Base-by-base conservation (phyloP, 2,329 filamentous ascomycete genomes). In the Fonsecaea pedrosoi region DNA sequence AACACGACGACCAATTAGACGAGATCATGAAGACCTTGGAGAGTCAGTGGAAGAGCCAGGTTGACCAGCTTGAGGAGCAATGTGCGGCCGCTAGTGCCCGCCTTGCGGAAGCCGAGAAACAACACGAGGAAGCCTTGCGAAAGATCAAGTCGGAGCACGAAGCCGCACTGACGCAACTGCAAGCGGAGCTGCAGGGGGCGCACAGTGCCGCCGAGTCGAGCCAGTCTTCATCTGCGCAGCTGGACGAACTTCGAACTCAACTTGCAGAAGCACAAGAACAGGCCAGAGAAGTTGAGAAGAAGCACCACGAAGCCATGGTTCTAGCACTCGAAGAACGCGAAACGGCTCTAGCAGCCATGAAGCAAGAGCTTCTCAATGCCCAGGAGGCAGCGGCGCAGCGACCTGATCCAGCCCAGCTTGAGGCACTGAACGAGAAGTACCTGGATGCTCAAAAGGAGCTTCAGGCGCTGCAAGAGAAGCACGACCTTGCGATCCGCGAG, bases 11-110 rank as follows among this genome's bases (percentile, higher is more conserved):
- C 8, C 68, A 70, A 54, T 64, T 74, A 25, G 70, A 74, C 40
- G 61, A 70, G 38, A 69, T 74, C 40, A 62, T 74, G 60, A 69
- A 69, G 12, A 70, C 70, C 2, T 54, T 69, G 30, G 72, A 74
- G 66, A 65, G 40, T 62, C 54, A 63, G 66, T 61, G 72, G 69
- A 60, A 71, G 60, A 54, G 66, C 57, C 56, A 72, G 68, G 65
- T 70, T 18, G 66, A 66, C 15, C 64, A 64, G 21, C 54, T 70
- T 5, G 68, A 70, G 50, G 68, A 66, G 35, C 54, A 63, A 32
- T 62, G 63, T 48, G 63, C 65, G 58, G 63, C 62, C 62, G 63
- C 64, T 56, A 66, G 57, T 54, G 63, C 60, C 60, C 63, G 64
- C 60, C 63, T 70, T 21, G 54, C 53, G 9, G 56, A 66, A 34